Conservation (phyloP, 2,329 filamentous ascomycete genomes). For the Epichloe gansuensis region DNA sequence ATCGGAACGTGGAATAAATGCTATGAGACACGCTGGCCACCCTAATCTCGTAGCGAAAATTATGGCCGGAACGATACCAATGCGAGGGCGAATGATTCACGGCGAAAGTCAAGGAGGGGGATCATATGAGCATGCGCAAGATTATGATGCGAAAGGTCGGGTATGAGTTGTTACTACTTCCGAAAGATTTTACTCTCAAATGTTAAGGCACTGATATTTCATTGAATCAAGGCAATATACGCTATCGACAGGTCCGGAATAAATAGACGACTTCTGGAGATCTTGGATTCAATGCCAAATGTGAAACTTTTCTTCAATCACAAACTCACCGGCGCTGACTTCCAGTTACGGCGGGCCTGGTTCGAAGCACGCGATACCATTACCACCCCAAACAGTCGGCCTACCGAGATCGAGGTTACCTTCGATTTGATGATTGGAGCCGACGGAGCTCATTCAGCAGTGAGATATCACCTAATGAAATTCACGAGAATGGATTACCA, state of each 20-base stretch:
- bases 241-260: conserved; percentile 75
- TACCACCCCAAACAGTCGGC: conserved; percentile 27
- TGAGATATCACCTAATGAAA: conserved; percentile 93
- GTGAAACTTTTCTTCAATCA: conserved; percentile 88
- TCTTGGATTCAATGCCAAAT: conserved; percentile 72
- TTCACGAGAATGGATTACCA: conserved; percentile 79
- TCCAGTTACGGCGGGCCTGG: conserved; percentile 68
- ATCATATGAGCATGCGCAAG: conserved; percentile 70
- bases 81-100: conserved; percentile 96
- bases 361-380: conserved; percentile 49
- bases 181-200: background rate
- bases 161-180: conserved; percentile 34
- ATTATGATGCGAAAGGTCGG: conserved; percentile 79
- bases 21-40: conserved; percentile 59
- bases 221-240: conserved; percentile 52
- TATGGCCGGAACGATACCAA: conserved; percentile 69
- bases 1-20: conserved; percentile 86
- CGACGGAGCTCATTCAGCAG: conserved; percentile 86
- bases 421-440: conserved; percentile 93
- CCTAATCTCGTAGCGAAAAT: conserved; percentile 59
- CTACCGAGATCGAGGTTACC: conserved; percentile 62
- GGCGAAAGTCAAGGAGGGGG: conserved; percentile 49
- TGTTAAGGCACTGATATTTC: background rate
- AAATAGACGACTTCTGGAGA: conserved; percentile 73
- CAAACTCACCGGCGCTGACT: conserved; percentile 84